Conservation (phyloP, 768 basidiomycete species). For the Lentinula sp. region DNA sequence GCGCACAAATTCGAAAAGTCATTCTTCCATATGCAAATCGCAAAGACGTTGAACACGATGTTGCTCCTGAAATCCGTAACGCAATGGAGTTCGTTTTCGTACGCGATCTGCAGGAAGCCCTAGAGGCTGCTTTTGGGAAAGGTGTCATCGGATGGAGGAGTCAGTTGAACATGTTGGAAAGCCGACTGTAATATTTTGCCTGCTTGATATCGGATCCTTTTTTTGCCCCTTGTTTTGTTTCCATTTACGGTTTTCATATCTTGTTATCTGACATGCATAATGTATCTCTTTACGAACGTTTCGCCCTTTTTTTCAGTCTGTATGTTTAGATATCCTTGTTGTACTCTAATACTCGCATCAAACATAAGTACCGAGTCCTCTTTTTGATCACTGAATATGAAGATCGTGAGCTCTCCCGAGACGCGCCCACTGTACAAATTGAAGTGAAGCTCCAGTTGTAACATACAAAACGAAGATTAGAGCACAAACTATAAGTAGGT, state of each 20-base stretch:
- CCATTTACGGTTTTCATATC: not conserved
- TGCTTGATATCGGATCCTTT: not conserved
- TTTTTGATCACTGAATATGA: too few relatives aligned
- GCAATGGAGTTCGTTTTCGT: constrained; percentile 84
- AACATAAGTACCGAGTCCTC: too few relatives aligned
- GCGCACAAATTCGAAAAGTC: constrained; percentile 77
- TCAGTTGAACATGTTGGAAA: constrained; percentile 44
- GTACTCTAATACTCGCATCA: not conserved
- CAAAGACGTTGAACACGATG: constrained; percentile 85
- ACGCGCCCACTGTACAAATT: not conserved
- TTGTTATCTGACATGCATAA: not conserved
- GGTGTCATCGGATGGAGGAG: constrained; percentile 61
- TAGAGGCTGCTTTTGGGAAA: constrained; percentile 80
- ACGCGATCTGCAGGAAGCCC: constrained; percentile 67
- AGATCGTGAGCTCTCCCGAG: too few relatives aligned
- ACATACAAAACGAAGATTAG: not conserved
- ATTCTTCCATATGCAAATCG: constrained; percentile 81
- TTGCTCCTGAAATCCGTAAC: constrained; percentile 62
- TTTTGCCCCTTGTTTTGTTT: not conserved
- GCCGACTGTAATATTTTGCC: constrained; percentile 32
- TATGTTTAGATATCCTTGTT: not conserved
- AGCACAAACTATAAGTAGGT: not conserved
- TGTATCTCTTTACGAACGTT: not conserved
- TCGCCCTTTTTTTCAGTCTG: not conserved
- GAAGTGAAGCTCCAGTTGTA: not conserved